Base-by-base conservation (phyloP, 352 stramenopile genomes). In the Pythium periplocum region DNA sequence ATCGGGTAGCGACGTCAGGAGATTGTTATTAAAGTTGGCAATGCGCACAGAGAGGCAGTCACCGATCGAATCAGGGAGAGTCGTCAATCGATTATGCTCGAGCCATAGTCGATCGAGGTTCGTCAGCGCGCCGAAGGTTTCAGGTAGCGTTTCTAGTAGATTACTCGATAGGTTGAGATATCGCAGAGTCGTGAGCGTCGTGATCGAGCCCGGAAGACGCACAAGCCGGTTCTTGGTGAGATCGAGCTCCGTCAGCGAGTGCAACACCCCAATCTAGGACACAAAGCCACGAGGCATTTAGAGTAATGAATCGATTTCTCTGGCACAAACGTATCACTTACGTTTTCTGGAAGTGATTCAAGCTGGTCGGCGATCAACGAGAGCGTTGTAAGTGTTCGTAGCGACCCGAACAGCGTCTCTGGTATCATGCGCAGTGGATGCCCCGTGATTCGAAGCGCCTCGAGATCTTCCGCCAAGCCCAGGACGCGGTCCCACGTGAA, bases 221-320 rank as follows among this genome's bases (percentile, higher is more conserved):
- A 47, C 48, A 4, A 89, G 62, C 31, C 64, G 60, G 52, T 89
- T 89, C 47, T 85, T 83, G 30, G 78, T 86, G 33, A 89, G 45
- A 44, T 89, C 78, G 2, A 89, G 54, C 42, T 78, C 71, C 0
- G 45, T 71, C 3, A 89, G 62, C 17, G 69, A 37, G 0, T 35
- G 10, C 1, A 87, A 35, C 2, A 69, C 59, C 0, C 69, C 69
- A 48, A 79, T 66, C 69, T 79, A 57, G 6, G 36, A 4, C 3
- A 37, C 11, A 42, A 49, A 45, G 36, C 11, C 8, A 43, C 17
- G 9, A 5, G 6, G 17, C 17, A 26, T 26, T 26, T 31, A n/a
- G 34, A 43, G 30, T 33, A 17, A 44, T 42, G 1, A 5, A 12
- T 53, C 5, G 12, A 1, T 33, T 32, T 38, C 34, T 50, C 4